Evolutionary conservation across 768 basidiomycete genomes (phyloP).

Genomic region (Xerocomellus amylosporus): DNA sequence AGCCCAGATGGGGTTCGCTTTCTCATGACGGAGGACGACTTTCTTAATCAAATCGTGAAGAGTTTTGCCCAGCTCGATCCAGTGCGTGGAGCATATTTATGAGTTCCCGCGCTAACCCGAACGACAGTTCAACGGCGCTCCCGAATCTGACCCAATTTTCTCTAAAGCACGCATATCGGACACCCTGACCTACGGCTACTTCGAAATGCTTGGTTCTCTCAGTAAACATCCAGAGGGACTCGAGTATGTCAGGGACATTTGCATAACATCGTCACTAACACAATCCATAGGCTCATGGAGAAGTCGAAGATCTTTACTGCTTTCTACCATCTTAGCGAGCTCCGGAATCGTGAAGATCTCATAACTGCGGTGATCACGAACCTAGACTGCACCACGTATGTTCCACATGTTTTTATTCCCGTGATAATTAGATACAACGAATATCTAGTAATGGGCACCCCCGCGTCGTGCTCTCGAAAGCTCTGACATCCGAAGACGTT

Average conservation of each 20-base stretch:
- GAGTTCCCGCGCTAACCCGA: background rate
- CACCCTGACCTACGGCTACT: slow-evolving; percentile 86
- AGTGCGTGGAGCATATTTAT: slow-evolving; percentile 42
- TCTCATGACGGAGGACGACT: slow-evolving; percentile 76
- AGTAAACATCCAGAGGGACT: slow-evolving; percentile 88
- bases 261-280: slow-evolving; percentile 1
- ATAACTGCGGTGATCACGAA: slow-evolving; percentile 89
- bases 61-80: slow-evolving; percentile 93
- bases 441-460: slow-evolving; percentile 85
- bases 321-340: slow-evolving; percentile 92
- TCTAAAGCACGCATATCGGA: slow-evolving; percentile 78
- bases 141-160: slow-evolving; percentile 77
- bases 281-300: slow-evolving; percentile 67
- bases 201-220: slow-evolving; percentile 92
- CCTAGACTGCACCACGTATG: slow-evolving; percentile 86
- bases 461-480: slow-evolving; percentile 89
- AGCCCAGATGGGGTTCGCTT: slow-evolving; percentile 83
- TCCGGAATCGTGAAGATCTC: slow-evolving; percentile 87
- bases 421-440: slow-evolving; percentile 1
- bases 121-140: slow-evolving; percentile 64
- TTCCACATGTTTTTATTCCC: slow-evolving; percentile 6
- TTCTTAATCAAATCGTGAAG: slow-evolving; percentile 78
- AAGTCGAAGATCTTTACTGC: slow-evolving; percentile 92
- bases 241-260: slow-evolving; percentile 52
- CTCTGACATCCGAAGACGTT: slow-evolving; percentile 90